These are phyloP conservation scores for Hypoxylon fuscum DNA, from an alignment of 495 filamentous ascomycete genomes.

Conservation along the genomic window DNA sequence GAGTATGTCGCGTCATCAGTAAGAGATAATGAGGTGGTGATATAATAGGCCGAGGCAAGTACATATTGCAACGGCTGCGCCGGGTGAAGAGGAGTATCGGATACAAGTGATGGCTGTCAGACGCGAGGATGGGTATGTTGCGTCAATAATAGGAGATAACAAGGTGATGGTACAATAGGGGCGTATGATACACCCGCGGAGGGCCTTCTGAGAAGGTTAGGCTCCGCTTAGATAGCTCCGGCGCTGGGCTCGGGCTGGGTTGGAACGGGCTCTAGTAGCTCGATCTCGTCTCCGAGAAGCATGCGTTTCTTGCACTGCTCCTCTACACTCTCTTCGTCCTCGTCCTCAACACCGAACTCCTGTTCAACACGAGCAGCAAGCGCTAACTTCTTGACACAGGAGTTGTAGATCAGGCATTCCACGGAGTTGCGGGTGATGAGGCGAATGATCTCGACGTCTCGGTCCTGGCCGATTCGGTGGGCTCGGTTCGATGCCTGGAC, in stretches of 20 bases:
- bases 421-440: slow-evolving; percentile 86
- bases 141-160: too few relatives aligned
- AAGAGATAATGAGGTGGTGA: too few relatives aligned
- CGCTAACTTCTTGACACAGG: slow-evolving; percentile 91
- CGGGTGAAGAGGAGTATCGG: too few relatives aligned
- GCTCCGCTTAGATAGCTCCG: not conserved
- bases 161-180: too few relatives aligned
- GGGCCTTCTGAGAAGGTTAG: not conserved
- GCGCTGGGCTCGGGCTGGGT: not conserved
- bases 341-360: slow-evolving; percentile 42
- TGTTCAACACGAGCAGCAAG: slow-evolving; percentile 81
- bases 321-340: slow-evolving; percentile 41
- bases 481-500: slow-evolving; percentile 96
- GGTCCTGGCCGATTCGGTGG: slow-evolving; percentile 89
- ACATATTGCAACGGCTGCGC: too few relatives aligned
- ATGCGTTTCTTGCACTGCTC: slow-evolving; percentile 42
- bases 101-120: too few relatives aligned
- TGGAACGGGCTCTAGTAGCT: not conserved
- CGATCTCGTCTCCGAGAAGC: slow-evolving; percentile 33
- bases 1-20: too few relatives aligned
- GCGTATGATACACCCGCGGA: too few relatives aligned
- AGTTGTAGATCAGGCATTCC: slow-evolving; percentile 89
- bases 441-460: slow-evolving; percentile 84
- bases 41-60: too few relatives aligned
- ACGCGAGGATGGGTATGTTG: too few relatives aligned